Base-by-base conservation (phyloP, 2,329 filamentous ascomycete species). In the Venturia aucupariae region DNA sequence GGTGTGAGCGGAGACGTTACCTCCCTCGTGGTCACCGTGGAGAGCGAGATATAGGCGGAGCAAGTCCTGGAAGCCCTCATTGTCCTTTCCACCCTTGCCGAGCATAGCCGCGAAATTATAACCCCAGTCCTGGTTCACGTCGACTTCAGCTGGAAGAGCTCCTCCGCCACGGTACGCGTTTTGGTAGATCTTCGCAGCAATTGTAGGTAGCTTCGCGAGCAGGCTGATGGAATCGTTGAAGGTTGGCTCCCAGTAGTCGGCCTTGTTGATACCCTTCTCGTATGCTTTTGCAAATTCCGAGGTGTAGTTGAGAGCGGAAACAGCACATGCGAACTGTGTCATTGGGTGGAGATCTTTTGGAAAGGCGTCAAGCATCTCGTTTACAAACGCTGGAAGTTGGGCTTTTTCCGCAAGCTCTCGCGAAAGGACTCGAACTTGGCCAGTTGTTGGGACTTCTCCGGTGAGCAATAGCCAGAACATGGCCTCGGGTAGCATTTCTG, bases 391-490 rank as follows among this genome's bases (percentile, higher is more conserved):
- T 30, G 94, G 94, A 62, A 99, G 85, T 70, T 85, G 80, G 27
- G 90, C 89, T 79, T 97, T 88, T 75, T 92, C 88, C 62, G 94
- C 94, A 30, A 97, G 82, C 76, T 97, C 88, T 65, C 87, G 85
- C 59, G 91, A 96, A 71, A 99, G 86, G 55, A 79, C 81, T 71
- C 93, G 90, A 67, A 94, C 86, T 77, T 99, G 94, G 67, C 80
- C 80, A 27, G 87, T 88, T 1, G 89, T 90, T 30, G 94, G 94
- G 27, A 97, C 90, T 77, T 95, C 84, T 66, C 94, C 94, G 11
- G 94, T 99, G 70, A 99, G 82, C 61, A 99, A 86, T 51, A 97
- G 86, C 94, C 94, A 99, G 84, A 99, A 99, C 94, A 99, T 99
- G 77, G 93, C 87, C 79, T 99, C 94, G 60, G 94, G 94, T 15